Base-by-base conservation (phyloP, 2,329 filamentous ascomycete genomes). In the Teratosphaeriaceae sp. region DNA sequence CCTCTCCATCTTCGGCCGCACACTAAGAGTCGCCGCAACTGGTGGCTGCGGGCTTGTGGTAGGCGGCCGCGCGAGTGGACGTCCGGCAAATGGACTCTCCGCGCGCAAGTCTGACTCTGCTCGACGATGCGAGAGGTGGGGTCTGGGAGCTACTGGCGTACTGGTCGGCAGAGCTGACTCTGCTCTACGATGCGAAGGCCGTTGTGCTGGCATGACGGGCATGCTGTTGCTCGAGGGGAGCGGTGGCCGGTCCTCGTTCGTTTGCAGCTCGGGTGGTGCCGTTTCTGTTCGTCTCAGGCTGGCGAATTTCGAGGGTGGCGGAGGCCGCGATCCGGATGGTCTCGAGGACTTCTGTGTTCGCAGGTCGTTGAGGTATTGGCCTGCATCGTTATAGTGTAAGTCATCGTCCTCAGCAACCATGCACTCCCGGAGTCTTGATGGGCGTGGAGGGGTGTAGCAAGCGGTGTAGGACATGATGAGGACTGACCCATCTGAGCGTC, bases 241-340 rank as follows among this genome's bases (percentile, higher is more conserved):
- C 48, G 49, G 24, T 48, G 62, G 46, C 52, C 54, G 51, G 20
- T 53, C 50, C 42, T 52, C 43, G 31, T 43, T 44, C 51, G 48
- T 21, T 40, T 43, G 38, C 12, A 34, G 40, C 38, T 43, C 20
- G 23, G 16, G 18, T 13, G 43, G 31, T 12, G 50, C 51, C 38
- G 47, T 64, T 49, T 50, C 61, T 43, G 37, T 61, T 55, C 37
- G 44, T 43, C 50, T 53, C 45, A 57, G 41, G 42, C 51, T 57
- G 21, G 42, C 47, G 39, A 59, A 60, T 51, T 70, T 64, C 49
- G 71, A 73, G 18, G 70, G 65, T 9, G 78, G 79, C 35, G 74
- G 75, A 46, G 84, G 84, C 51, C 85, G 74, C 38, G 84, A 82
- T 48, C 85, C 84, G 44, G 79, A 82, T 7, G 85, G 85, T 43